phyloP scores from a whole-genome alignment of 1,284 basidiomycete genomes.

The Phellopilus nigrolimitatus region DNA sequence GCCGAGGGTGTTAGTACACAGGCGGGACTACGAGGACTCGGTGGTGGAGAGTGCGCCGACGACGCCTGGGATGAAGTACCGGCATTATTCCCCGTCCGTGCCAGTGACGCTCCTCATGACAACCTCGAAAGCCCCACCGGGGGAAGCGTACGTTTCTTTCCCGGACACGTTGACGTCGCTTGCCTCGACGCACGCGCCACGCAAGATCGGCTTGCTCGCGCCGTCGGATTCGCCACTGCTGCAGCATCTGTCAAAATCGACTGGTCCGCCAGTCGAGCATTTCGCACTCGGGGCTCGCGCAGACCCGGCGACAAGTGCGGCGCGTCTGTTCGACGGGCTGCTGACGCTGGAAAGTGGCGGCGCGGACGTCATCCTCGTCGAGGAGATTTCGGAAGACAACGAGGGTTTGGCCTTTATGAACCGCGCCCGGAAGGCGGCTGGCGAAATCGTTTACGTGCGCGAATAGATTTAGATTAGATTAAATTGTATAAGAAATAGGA shows the following conservation, averaged over 20 bases:
- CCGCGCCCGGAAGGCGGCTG: conserved; percentile 91
- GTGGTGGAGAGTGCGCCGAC: conserved; percentile 74
- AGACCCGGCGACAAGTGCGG: conserved; percentile 69
- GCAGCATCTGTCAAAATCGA: conserved; percentile 30
- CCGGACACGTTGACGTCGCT: conserved; percentile 35
- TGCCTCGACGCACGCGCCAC: neutral
- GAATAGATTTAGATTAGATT: neutral
- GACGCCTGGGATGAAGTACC: conserved; percentile 99
- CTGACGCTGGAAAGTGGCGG: conserved; percentile 72
- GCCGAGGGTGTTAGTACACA: conserved; percentile 67
- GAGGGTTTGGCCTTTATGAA: conserved; percentile 98
- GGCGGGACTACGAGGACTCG: conserved; percentile 66
- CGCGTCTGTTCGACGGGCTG: conserved; percentile 84
- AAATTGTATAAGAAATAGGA: no score
- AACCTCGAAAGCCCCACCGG: conserved; percentile 35
- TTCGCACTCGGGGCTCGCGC: conserved; percentile 54
- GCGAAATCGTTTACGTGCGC: conserved; percentile 35
- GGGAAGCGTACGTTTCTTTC: conserved; percentile 28
- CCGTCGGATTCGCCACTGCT: conserved; percentile 61
- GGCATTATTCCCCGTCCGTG: conserved; percentile 90
- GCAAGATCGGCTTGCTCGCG: conserved; percentile 65
- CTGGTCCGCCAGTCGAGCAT: conserved; percentile 42
- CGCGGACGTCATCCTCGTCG: conserved; percentile 84
- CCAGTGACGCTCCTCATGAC: conserved; percentile 76
- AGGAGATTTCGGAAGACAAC: conserved; percentile 76